Evolutionary conservation across 495 filamentous ascomycete genomes (phyloP).

Genomic region (Neurospora hispaniola): DNA sequence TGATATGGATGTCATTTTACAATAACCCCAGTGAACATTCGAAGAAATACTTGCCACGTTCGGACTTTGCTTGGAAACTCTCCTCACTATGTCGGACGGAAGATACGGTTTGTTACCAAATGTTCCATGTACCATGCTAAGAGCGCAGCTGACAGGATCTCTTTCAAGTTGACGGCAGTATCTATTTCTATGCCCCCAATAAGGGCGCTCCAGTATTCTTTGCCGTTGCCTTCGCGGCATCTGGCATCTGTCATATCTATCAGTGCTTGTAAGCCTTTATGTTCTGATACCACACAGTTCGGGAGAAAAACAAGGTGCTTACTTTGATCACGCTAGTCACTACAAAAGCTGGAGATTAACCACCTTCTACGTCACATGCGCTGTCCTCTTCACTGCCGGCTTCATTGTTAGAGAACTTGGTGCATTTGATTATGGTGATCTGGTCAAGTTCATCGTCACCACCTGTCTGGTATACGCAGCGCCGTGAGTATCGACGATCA

Average conservation of each 20-base stretch:
- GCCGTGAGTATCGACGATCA: conserved; percentile 42
- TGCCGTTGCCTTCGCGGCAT: conserved; percentile 50
- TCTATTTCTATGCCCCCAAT: conserved; percentile 67
- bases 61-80: background rate
- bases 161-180: conserved; percentile 35
- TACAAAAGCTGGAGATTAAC: conserved; percentile 38
- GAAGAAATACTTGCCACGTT: background rate
- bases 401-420: conserved; percentile 48
- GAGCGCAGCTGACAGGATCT: background rate
- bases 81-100: conserved; percentile 2
- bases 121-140: background rate
- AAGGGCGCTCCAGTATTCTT: conserved; percentile 62
- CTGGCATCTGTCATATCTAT: conserved; percentile 47
- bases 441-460: conserved; percentile 49
- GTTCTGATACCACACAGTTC: background rate
- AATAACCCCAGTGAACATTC: background rate
- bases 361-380: conserved; percentile 27
- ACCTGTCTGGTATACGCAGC: conserved; percentile 50
- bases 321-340: conserved; percentile 39
- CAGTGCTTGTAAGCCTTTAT: conserved; percentile 46
- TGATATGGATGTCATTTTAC: background rate
- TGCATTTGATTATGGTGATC: conserved; percentile 47
- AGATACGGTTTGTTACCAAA: conserved; percentile 1
- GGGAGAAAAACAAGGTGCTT: conserved; percentile 4
- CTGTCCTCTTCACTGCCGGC: conserved; percentile 41